Evolutionary conservation across 1,284 basidiomycete genomes (phyloP), one percentile per base, ranked within the genome.

Genomic region (Puccinia polysora): DNA sequence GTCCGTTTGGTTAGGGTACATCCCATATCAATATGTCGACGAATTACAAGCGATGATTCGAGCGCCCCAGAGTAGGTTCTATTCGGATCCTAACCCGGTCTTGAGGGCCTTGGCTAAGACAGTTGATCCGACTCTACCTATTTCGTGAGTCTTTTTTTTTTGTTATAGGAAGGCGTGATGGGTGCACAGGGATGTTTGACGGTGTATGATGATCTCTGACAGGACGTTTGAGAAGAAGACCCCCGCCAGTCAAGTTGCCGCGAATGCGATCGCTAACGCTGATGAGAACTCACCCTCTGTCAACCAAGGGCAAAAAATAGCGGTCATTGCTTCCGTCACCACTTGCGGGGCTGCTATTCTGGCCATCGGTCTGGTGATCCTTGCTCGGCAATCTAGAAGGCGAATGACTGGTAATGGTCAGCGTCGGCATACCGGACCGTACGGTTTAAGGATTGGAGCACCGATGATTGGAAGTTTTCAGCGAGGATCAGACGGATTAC

Each of bases 1-100:
- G 52, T 81, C 81, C 7, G 78, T 80, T 65, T 82, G 80, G 78
- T 76, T 81, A 14, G 81, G 79, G 4, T 81, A 80, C 74, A 80
- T 82, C 59, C 81, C 81, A 14, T 73, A 74, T 14, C 67, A 74
- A 60, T 74, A 79, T 45, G 80, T 81, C 63, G 75, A 76, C 38
- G 80, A 79, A 10, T 78, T 82, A 43, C 62, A 69, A 59, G 72
- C 75, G 1, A 76, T 76, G 74, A 76, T 81, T 65, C 78, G 77
- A 60, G 80, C 79, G 2, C 73, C 75, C 20, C 76, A 75, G 45
- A 80, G 79, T 30, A 80, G 81, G 1, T 75, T 82, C 49, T 82
- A 80, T 76, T 80, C 77, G 58, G 81, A 81, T 70, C 74, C 77
- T 8, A 81, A 80, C 32, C 49, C 64, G 25, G 60, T 77, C 23